Percentiles rank a stretch among this genome's conserved stretches.
Evolutionary conservation across 345 rosid genomes (phyloP).

Genomic region (Heritiera fomes): DNA sequence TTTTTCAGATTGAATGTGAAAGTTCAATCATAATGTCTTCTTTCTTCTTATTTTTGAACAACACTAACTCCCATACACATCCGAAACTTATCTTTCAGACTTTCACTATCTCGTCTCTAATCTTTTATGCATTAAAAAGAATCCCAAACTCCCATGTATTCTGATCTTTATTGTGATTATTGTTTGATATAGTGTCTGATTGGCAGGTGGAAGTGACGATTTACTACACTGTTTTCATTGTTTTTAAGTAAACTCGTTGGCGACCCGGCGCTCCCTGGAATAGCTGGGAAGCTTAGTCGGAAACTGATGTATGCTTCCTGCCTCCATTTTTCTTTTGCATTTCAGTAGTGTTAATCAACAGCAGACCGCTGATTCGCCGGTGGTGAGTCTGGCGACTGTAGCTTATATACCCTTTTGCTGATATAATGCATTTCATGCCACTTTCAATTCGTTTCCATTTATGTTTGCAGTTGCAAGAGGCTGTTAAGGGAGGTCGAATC

Average conservation of each 20-base stretch:
- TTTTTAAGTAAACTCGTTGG: slow-evolving; percentile 44
- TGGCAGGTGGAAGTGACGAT: too few species aligned
- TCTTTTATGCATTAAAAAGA: not conserved
- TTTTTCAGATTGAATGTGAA: not conserved
- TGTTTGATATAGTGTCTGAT: not conserved
- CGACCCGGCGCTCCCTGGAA: slow-evolving; percentile 56
- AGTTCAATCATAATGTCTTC: not conserved
- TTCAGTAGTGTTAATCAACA: not conserved
- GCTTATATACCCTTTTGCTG: not conserved
- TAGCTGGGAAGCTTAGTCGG: slow-evolving; percentile 59
- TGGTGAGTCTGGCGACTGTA: not conserved
- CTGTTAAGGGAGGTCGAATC: slow-evolving; percentile 64
- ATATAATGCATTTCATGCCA: too few species aligned
- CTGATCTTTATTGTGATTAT: not conserved
- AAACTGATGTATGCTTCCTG: not conserved
- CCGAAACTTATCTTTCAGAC: not conserved
- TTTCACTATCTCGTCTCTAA: not conserved
- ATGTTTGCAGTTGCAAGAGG: slow-evolving; percentile 71
- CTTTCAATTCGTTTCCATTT: not conserved
- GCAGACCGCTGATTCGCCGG: not conserved
- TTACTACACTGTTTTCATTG: not conserved
- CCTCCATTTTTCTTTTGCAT: not conserved
- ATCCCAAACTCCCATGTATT: not conserved
- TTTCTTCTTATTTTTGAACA: not conserved
- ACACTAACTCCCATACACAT: too few species aligned